Evolutionary conservation across 257 asterid species (phyloP).

Genomic region (Rauvolfia tetraphylla): DNA sequence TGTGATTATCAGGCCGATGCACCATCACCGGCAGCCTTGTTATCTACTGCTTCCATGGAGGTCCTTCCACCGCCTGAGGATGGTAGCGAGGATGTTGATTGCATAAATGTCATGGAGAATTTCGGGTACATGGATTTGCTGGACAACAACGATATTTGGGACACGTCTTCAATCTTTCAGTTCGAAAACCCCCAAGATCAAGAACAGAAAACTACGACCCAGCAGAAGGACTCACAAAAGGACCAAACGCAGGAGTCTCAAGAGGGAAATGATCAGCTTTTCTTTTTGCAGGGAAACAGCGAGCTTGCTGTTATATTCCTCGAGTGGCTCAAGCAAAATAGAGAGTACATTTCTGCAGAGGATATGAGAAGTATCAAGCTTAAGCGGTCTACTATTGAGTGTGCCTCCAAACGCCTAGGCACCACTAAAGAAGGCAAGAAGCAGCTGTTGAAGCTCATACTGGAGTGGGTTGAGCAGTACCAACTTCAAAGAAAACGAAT

Average conservation of each 20-base stretch:
- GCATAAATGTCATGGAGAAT: conserved; percentile 59
- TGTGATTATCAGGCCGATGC: conserved; percentile 5
- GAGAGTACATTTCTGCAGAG: conserved; percentile 66
- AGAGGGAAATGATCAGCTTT: conserved; percentile 19
- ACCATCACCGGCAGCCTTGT: conserved; percentile 23
- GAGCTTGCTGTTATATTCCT: conserved; percentile 68
- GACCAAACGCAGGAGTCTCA: conserved; percentile 2
- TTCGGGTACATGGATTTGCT: conserved; percentile 71
- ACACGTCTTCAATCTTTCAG: conserved; percentile 55
- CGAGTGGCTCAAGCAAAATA: conserved; percentile 85
- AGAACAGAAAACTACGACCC: not conserved
- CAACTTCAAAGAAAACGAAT: conserved; percentile 60
- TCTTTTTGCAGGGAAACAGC: conserved; percentile 48
- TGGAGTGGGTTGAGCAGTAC: conserved; percentile 76
- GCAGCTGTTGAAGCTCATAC: conserved; percentile 64
- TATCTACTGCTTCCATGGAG: conserved; percentile 55
- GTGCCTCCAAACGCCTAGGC: conserved; percentile 71
- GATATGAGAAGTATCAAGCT: conserved; percentile 82
- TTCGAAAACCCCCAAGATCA: conserved; percentile 31
- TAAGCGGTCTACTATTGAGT: conserved; percentile 71
- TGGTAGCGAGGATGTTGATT: conserved; percentile 29
- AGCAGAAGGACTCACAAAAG: not conserved
- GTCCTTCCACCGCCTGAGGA: conserved; percentile 21
- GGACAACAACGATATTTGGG: conserved; percentile 64
- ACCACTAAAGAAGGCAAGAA: conserved; percentile 63